Conservation (phyloP, 23 red algal genomes). For the Pyropia haitanensis region DNA sequence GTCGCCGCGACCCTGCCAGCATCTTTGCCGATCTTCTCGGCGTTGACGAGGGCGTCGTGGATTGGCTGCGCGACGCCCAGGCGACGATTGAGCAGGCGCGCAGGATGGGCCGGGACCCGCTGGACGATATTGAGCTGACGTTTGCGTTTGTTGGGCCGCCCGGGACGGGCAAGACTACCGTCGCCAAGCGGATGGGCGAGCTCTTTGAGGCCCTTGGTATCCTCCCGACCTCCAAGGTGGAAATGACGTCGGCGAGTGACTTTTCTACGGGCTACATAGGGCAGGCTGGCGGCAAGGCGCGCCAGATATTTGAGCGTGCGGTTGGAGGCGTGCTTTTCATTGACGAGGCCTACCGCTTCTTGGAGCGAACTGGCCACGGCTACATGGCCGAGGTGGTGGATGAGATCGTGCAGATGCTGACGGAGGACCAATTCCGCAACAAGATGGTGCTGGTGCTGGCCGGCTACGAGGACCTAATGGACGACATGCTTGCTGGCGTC, state of each 20-base stretch:
- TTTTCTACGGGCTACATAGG: not conserved
- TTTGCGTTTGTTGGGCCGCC: not conserved
- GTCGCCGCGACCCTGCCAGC: not conserved
- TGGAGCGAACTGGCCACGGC: not conserved
- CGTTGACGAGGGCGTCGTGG: not conserved
- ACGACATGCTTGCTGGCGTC: not conserved
- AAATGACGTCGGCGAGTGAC: not conserved
- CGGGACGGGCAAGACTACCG: not conserved
- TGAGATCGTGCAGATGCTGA: not conserved
- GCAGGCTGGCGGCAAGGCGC: not conserved
- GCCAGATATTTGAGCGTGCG: not conserved
- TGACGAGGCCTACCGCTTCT: not conserved
- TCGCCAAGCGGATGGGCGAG: conserved; percentile 1
- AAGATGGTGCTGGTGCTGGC: not conserved
- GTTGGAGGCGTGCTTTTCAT: not conserved
- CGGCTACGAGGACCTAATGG: not conserved
- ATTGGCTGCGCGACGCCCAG: not conserved
- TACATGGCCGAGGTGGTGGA: not conserved
- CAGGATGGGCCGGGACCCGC: not conserved
- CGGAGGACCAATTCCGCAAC: not conserved
- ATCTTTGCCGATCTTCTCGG: not conserved
- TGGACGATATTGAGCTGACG: not conserved
- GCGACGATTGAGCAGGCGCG: not conserved
- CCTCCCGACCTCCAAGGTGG: not conserved
- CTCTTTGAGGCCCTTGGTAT: not conserved